Base-by-base conservation (phyloP, 2,329 filamentous ascomycete species). In the Sarocladium oryzae region DNA sequence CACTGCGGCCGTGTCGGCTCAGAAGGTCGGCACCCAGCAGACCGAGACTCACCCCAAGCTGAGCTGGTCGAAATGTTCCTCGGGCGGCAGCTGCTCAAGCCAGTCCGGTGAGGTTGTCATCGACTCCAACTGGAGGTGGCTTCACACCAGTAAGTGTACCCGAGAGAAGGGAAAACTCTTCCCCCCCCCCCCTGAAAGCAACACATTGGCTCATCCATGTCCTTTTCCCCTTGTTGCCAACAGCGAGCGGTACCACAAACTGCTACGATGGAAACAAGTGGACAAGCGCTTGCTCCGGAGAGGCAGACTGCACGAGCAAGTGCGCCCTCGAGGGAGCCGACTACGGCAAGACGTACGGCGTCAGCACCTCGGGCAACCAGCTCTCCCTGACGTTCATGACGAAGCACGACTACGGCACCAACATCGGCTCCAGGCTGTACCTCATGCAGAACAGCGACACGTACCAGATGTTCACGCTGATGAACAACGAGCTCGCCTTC, bases 401-500 rank as follows among this genome's bases (percentile, higher is more conserved):
- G 52, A 70, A 75, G 61, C 66, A 69, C 60, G 60, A 64, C 18
- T 71, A 69, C 60, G 64, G 60, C 36, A 66, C 59, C 54, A 73
- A 70, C 56, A 57, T 69, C 28, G 68, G 67, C 18, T 69, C 78
- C 9, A 74, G 82, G 53, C 63, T 82, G 33, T 86, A 82, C 61
- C 70, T 85, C 50, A 73, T 85, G 68, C 71, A 74, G 55, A 68
- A 72, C 49, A 72, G 76, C 36, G 68, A 68, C 54, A 74, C 72
- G 53, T 86, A 86, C 61, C 66, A 83, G 66, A 74, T 77, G 58
- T 79, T 85, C 66, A 73, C 79, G 50, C 70, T 85, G 50, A 69
- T 77, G 53, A 77, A 78, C 66, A 73, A 80, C 60, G 83, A 86
- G 63, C 78, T 86, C 59, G 78, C 79, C 28, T 85, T 86, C 52